Evolutionary conservation across 306 rosid species (phyloP).

Genomic region (Cicer arietinum): DNA sequence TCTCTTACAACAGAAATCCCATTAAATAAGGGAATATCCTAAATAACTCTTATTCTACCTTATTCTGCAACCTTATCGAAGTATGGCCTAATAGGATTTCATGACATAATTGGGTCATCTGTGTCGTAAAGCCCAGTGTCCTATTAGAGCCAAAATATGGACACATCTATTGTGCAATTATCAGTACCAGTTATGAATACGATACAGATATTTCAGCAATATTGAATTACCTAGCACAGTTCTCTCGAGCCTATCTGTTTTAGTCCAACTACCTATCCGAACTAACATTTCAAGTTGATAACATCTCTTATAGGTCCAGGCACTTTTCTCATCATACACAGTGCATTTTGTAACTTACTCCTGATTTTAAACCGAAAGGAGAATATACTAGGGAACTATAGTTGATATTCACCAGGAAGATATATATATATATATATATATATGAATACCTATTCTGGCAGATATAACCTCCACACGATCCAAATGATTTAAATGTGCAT

Average conservation of each 20-base stretch:
- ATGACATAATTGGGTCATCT: too few relatives aligned
- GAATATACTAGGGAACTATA: neutral
- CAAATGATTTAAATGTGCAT: conserved; percentile 63
- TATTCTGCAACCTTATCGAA: too few relatives aligned
- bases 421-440: neutral
- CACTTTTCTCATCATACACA: neutral
- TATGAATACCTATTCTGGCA: neutral
- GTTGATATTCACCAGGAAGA: conserved; percentile 8
- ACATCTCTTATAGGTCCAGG: conserved; percentile 17
- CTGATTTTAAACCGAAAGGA: neutral
- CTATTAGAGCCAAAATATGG: neutral
- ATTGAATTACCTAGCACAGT: neutral
- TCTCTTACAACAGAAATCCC: too few relatives aligned
- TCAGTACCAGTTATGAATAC: neutral
- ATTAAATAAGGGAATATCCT: too few relatives aligned
- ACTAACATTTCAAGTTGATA: neutral
- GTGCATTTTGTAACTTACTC: conserved; percentile 25
- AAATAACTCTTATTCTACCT: too few relatives aligned
- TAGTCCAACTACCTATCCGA: conserved; percentile 6
- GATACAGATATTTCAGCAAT: neutral
- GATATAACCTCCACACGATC: conserved; percentile 88
- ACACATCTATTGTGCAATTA: neutral
- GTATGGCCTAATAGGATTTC: too few relatives aligned
- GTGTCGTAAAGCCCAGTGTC: too few relatives aligned
- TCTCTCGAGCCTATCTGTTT: neutral